These are phyloP conservation scores for Fusarium sp. DNA, from an alignment of 2,329 filamentous ascomycete genomes.

Conservation along the genomic window DNA sequence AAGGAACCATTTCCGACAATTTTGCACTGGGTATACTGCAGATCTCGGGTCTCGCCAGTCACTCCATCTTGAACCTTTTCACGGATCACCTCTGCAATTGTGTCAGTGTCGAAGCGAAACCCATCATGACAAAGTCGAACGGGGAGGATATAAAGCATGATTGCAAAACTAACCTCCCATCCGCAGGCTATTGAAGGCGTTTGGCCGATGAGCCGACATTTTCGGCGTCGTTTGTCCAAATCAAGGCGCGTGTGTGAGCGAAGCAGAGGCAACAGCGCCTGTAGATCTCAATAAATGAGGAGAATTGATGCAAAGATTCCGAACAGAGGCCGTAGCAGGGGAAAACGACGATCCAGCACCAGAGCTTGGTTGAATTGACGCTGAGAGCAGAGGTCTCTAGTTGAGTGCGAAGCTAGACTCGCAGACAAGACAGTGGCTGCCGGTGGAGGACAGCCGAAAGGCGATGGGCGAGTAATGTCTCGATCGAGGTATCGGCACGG, in stretches of 20 bases:
- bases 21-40: slow-evolving; percentile 99
- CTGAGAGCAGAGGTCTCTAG: slow-evolving; percentile 21
- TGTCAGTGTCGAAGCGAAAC: slow-evolving; percentile 27
- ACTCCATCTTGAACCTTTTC: slow-evolving; percentile 99
- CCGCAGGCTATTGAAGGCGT: slow-evolving; percentile 86
- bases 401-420: slow-evolving; percentile 31
- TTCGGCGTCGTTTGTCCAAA: slow-evolving; percentile 43
- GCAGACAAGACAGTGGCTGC: slow-evolving; percentile 34
- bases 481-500: slow-evolving; percentile 43
- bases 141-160: slow-evolving; percentile 12
- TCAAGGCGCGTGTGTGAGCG: slow-evolving; percentile 45
- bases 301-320: slow-evolving; percentile 43
- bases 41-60: slow-evolving; percentile 94
- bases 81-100: slow-evolving; percentile 85
- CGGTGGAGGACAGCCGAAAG: slow-evolving; percentile 32
- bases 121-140: slow-evolving; percentile 1
- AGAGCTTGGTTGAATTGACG: slow-evolving; percentile 33
- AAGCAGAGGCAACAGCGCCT: slow-evolving; percentile 37
- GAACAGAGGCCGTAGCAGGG: slow-evolving; percentile 53
- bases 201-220: slow-evolving; percentile 93
- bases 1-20: slow-evolving; percentile 99
- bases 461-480: slow-evolving; percentile 41
- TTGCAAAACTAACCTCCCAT: slow-evolving; percentile 86
- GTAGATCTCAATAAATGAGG: slow-evolving; percentile 43
- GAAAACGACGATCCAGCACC: slow-evolving; percentile 39